These are phyloP conservation scores for Blastocystis sp. DNA, from an alignment of 352 stramenopile species.

Conservation along the genomic window DNA sequence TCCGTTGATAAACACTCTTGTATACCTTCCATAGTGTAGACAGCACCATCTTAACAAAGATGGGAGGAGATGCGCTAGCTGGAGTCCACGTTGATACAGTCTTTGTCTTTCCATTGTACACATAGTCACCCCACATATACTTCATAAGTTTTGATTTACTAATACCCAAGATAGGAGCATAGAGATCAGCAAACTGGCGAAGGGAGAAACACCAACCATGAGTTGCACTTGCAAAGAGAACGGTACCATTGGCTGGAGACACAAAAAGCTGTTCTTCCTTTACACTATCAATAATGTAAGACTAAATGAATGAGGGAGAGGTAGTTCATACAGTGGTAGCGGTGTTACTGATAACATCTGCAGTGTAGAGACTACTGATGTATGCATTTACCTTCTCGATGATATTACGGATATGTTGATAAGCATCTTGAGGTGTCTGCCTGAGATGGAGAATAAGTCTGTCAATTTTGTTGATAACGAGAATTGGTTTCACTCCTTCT, in stretches of 20 bases:
- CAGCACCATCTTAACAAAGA: slow-evolving; percentile 87
- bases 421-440: slow-evolving; percentile 84
- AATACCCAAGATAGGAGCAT: slow-evolving; percentile 31
- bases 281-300: slow-evolving; percentile 68
- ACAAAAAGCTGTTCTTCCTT: slow-evolving; percentile 77
- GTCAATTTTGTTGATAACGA: slow-evolving; percentile 96
- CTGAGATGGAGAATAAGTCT: slow-evolving; percentile 87
- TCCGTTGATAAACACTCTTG: slow-evolving; percentile 49
- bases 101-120: slow-evolving; percentile 84
- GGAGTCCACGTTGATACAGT: slow-evolving; percentile 75
- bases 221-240: slow-evolving; percentile 85
- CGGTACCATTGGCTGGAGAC: slow-evolving; percentile 82
- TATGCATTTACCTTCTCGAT: slow-evolving; percentile 75
- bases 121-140: slow-evolving; percentile 82
- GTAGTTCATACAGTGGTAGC: slow-evolving; percentile 1
- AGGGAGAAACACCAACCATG: slow-evolving; percentile 87
- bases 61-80: slow-evolving; percentile 77
- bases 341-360: slow-evolving; percentile 75
- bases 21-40: slow-evolving; percentile 35
- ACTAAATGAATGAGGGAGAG: neutral
- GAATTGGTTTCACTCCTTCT: slow-evolving; percentile 86
- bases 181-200: slow-evolving; percentile 78
- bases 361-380: slow-evolving; percentile 79
- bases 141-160: slow-evolving; percentile 40
- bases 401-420: slow-evolving; percentile 79